phyloP scores from a whole-genome alignment of 2,329 filamentous ascomycete species.

The Monosporascus sp. region DNA sequence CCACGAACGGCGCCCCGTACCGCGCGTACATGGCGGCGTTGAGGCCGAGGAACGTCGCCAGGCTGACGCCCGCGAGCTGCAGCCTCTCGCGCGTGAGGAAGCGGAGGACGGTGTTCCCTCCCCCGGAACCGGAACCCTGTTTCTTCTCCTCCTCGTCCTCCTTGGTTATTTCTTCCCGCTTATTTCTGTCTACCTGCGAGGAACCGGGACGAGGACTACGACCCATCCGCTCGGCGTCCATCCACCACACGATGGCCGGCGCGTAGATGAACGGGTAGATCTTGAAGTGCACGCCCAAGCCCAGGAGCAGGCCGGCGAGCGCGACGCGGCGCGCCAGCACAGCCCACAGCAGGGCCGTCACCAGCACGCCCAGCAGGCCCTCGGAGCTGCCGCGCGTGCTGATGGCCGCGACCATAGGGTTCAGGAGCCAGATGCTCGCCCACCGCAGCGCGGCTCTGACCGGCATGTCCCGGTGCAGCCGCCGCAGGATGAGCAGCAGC shows the following conservation, averaged over 20 bases:
- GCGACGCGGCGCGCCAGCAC: conserved; percentile 56
- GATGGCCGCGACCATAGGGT: conserved; percentile 97
- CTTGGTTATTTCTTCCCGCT: not conserved
- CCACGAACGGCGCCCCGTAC: conserved; percentile 76
- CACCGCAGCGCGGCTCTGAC: conserved; percentile 61
- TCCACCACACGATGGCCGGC: conserved; percentile 73
- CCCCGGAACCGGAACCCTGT: conserved; percentile 8
- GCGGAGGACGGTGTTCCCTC: conserved; percentile 20
- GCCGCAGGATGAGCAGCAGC: conserved; percentile 31
- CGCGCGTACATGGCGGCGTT: conserved; percentile 74
- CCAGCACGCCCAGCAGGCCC: conserved; percentile 79
- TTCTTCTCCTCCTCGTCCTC: not conserved
- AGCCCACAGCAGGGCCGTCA: conserved; percentile 79
- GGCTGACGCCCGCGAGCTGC: conserved; percentile 55
- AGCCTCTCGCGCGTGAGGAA: conserved; percentile 53
- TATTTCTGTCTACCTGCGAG: not conserved
- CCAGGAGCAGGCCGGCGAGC: conserved; percentile 70
- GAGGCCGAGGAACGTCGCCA: conserved; percentile 66
- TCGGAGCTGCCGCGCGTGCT: conserved; percentile 93
- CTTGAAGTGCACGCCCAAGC: conserved; percentile 90
- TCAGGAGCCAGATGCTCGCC: conserved; percentile 86
- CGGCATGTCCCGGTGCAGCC: conserved; percentile 38
- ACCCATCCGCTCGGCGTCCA: conserved; percentile 51
- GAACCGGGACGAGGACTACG: conserved; percentile 1
- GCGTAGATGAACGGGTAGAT: conserved; percentile 98